Evolutionary conservation across 2,329 filamentous ascomycete species (phyloP).

Genomic region (Lojkania enalia): DNA sequence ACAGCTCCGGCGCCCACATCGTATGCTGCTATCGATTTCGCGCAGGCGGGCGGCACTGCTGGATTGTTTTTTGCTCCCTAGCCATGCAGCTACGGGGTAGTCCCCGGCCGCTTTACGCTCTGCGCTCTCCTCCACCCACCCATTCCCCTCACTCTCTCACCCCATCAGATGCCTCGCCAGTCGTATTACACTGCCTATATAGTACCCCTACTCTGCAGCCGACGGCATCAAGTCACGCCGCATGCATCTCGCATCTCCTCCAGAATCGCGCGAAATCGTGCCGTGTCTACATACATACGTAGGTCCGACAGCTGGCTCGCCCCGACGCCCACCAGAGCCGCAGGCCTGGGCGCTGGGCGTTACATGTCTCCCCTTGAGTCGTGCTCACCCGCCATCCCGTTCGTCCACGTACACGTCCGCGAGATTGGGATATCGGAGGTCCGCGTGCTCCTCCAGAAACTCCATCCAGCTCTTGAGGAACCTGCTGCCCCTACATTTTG

Average conservation of each 20-base stretch:
- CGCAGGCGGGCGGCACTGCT: background rate
- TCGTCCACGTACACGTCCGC: conserved; percentile 47
- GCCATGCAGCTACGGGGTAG: background rate
- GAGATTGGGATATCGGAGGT: conserved; percentile 83
- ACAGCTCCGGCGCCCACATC: background rate
- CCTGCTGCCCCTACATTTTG: conserved; percentile 67
- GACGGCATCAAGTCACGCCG: no score
- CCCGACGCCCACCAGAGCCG: conserved; percentile 14
- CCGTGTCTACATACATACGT: no score
- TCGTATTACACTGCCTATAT: no score
- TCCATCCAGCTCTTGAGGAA: conserved; percentile 92
- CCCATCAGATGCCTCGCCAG: no score
- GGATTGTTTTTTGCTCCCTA: conserved; percentile 3
- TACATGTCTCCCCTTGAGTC: conserved; percentile 11
- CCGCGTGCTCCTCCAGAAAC: conserved; percentile 85
- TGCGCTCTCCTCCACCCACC: no score
- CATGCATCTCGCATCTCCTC: no score
- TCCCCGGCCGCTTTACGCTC: conserved; percentile 3
- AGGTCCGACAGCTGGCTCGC: no score
- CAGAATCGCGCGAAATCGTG: conserved; percentile 1
- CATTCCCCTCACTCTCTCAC: background rate
- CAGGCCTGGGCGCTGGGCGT: conserved; percentile 9
- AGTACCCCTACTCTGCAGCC: no score
- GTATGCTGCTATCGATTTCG: background rate
- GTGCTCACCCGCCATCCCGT: conserved; percentile 23